Evolutionary conservation across 768 basidiomycete species (phyloP).

Genomic region (Pleurotus eryngii): DNA sequence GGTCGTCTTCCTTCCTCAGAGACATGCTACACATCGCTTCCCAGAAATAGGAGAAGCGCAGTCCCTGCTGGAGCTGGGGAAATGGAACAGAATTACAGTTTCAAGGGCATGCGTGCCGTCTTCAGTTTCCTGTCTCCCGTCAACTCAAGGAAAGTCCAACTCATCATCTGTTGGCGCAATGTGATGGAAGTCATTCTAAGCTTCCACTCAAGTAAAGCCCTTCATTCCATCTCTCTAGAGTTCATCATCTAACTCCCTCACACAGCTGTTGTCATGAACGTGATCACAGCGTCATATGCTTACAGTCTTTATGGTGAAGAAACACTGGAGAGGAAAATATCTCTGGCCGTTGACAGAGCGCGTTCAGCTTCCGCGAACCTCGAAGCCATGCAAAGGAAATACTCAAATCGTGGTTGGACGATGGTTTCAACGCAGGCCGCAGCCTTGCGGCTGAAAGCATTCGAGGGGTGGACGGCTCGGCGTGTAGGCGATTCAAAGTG

Average conservation of each 20-base stretch:
- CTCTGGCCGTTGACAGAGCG: not conserved
- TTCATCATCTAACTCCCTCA: not conserved
- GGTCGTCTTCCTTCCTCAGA: too few species aligned
- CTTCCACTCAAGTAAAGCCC: constrained; percentile 21
- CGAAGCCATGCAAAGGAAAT: not conserved
- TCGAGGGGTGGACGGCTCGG: not conserved
- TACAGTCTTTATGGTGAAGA: not conserved
- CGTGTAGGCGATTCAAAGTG: not conserved
- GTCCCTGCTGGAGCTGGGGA: not conserved
- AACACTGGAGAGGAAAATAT: not conserved
- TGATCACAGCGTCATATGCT: not conserved
- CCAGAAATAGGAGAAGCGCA: constrained; percentile 6
- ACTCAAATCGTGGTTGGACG: not conserved
- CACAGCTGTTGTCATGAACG: not conserved
- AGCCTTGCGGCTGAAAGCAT: not conserved
- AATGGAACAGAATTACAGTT: too few species aligned
- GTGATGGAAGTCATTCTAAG: constrained; percentile 24
- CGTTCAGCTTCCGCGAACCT: too few species aligned
- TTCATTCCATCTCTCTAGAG: not conserved
- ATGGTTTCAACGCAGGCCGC: not conserved
- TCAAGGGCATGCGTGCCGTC: not conserved
- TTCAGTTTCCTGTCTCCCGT: not conserved
- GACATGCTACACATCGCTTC: not conserved
- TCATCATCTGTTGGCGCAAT: constrained; percentile 27
- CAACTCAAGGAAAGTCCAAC: constrained; percentile 24